A percentile compares a stretch with the other conserved stretches of the same genome.
phyloP scores from a whole-genome alignment of 2,329 filamentous ascomycete genomes.

The Trichoderma oligosporum region DNA sequence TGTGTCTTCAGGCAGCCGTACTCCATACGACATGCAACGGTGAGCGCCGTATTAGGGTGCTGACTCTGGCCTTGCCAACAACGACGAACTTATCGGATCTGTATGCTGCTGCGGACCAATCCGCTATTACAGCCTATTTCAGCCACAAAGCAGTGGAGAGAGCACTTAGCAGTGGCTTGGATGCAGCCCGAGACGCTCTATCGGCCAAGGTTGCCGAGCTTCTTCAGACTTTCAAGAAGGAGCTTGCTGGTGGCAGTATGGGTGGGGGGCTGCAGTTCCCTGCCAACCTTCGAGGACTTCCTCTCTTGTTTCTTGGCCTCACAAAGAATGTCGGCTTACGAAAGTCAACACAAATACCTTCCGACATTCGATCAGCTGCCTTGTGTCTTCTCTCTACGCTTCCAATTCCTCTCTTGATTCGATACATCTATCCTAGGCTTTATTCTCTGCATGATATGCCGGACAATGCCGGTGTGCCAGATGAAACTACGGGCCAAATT shows the following conservation, averaged over 20 bases:
- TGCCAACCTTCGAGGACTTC: constrained; percentile 82
- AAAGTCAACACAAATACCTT: constrained; percentile 89
- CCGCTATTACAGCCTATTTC: constrained; percentile 89
- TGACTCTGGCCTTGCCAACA: constrained; percentile 89
- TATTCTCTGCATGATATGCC: constrained; percentile 97
- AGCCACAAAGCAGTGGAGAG: constrained; percentile 97
- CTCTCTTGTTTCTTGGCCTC: constrained; percentile 84
- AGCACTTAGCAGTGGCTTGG: constrained; percentile 77
- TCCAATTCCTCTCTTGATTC: constrained; percentile 81
- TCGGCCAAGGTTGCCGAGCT: constrained; percentile 91
- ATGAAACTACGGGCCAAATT: constrained; percentile 83
- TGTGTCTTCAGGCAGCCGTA: constrained; percentile 91
- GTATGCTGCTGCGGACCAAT: constrained; percentile 92
- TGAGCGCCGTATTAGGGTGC: constrained; percentile 87
- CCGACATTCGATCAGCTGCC: constrained; percentile 87
- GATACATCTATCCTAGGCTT: constrained; percentile 83
- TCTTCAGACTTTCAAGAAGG: constrained; percentile 92
- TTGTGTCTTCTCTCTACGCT: constrained; percentile 92
- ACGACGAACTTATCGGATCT: constrained; percentile 86
- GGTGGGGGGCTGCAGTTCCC: constrained; percentile 93
- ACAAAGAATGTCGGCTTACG: constrained; percentile 95
- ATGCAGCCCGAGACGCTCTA: constrained; percentile 84
- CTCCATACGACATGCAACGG: constrained; percentile 97
- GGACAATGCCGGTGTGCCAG: constrained; percentile 81
- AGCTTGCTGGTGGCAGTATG: constrained; percentile 92